Evolutionary conservation across 176 grass and related monocot genomes (phyloP), one percentile per base, ranked within the genome.

Genomic region (Poa annua): DNA sequence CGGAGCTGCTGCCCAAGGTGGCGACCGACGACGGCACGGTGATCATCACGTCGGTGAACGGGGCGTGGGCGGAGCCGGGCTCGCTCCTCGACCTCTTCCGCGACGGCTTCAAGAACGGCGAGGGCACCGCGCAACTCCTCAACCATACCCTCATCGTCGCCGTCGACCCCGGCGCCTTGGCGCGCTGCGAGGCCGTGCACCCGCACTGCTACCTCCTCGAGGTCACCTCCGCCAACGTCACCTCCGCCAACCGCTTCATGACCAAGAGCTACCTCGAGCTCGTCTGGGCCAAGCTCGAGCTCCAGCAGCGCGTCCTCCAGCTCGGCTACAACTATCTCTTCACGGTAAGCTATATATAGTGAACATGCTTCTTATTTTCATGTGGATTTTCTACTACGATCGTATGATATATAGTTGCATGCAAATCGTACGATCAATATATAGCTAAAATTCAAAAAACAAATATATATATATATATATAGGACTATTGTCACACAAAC

Each of bases 281-380:
- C 17, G 87, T 92, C 26, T 97, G 91, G 94, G 68, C 57, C 47
- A 92, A 89, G 78, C 55, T 94, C 11, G 64, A 78, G 4, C 66
- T 97, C 16, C 91, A 90, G 56, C 81, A 85, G 21, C 60, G 53
- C 3, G 51, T 97, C 41, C 83, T 97, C 0, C 75, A 92, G 77
- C 83, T 94, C 1, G 91, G 94, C 16, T 97, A 97, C 87, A 94
- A 64, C 77, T 92, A 90, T 42, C 49, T 97, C 29, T 94, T 88
- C 80, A 90, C 89, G 76, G 94, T 93, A 57, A 57, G 48, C n/a
- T n/a, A n/a, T n/a, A n/a, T n/a, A 50, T 50, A 9, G 41, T 50
- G 15, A 50, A 16, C 48, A 15, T 50, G 48, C 3, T 48, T 48
- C 3, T 4, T 51, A 16, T 51, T 51, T 49, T 49, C 49, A 51